These are phyloP conservation scores for Papiliotrema nemorosa DNA, from an alignment of 1,284 basidiomycete genomes.

Conservation along the genomic window DNA sequence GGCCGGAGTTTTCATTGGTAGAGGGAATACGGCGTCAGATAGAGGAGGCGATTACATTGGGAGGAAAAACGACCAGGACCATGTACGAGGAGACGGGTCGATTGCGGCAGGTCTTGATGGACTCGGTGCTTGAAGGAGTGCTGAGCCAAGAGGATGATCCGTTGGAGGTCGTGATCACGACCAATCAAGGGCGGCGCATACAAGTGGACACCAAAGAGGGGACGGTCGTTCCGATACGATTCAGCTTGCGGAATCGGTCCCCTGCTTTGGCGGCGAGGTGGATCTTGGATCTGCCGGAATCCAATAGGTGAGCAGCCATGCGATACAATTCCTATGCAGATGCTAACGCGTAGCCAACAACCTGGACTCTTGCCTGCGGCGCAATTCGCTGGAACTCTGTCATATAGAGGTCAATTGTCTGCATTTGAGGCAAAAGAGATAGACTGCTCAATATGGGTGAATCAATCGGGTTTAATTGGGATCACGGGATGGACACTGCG, in stretches of 20 bases:
- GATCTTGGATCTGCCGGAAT: slow-evolving; percentile 26
- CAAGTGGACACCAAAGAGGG: slow-evolving; percentile 4
- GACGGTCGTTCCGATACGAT: slow-evolving; percentile 54
- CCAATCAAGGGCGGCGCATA: not conserved
- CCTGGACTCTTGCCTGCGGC: not conserved
- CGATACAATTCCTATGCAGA: too few relatives aligned
- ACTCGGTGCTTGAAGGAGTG: slow-evolving; percentile 63
- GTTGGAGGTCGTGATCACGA: slow-evolving; percentile 44
- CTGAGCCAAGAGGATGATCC: slow-evolving; percentile 78
- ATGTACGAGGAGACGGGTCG: slow-evolving; percentile 86
- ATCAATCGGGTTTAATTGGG: slow-evolving; percentile 21
- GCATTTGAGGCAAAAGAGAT: slow-evolving; percentile 13
- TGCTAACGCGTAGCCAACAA: too few relatives aligned
- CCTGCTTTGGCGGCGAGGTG: slow-evolving; percentile 28
- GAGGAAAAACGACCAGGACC: slow-evolving; percentile 60
- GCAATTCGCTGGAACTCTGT: slow-evolving; percentile 23
- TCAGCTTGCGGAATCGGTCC: slow-evolving; percentile 61
- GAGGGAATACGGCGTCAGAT: slow-evolving; percentile 60
- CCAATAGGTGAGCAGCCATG: slow-evolving; percentile 4
- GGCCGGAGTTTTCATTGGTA: slow-evolving; percentile 59
- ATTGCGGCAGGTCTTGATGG: slow-evolving; percentile 63
- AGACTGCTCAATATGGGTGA: slow-evolving; percentile 21
- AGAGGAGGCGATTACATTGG: slow-evolving; percentile 59
- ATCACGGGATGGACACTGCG: slow-evolving; percentile 32
- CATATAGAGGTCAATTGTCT: slow-evolving; percentile 22